Conservation (phyloP, 2,329 filamentous ascomycete genomes). For the Penicillium psychrosexuale region DNA sequence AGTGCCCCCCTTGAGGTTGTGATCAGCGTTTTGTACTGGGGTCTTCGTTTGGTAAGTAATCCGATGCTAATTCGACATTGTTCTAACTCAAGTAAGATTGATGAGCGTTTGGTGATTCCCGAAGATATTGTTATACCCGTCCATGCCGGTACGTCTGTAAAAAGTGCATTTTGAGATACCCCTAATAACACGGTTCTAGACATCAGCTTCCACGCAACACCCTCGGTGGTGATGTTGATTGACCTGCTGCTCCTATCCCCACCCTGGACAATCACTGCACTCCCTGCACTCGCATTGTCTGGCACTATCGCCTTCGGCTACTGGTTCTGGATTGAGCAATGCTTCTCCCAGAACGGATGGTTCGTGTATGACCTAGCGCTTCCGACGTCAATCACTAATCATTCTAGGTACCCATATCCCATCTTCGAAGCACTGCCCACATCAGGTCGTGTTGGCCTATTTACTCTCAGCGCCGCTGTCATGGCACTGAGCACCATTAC, state of each 20-base stretch:
- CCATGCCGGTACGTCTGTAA: slow-evolving; percentile 33
- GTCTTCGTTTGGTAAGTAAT: slow-evolving; percentile 48
- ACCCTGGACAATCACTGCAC: slow-evolving; percentile 56
- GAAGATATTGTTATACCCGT: slow-evolving; percentile 39
- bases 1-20: slow-evolving; percentile 60
- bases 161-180: slow-evolving; percentile 23
- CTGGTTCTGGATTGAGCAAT: slow-evolving; percentile 64
- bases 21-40: slow-evolving; percentile 61
- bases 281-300: slow-evolving; percentile 52
- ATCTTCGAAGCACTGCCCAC: slow-evolving; percentile 69
- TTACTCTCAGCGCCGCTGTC: slow-evolving; percentile 63
- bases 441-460: slow-evolving; percentile 64
- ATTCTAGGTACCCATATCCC: slow-evolving; percentile 75
- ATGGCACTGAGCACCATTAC: slow-evolving; percentile 69
- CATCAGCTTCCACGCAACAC: slow-evolving; percentile 51
- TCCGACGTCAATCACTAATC: slow-evolving; percentile 1
- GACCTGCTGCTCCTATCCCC: slow-evolving; percentile 59
- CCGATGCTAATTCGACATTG: neutral
- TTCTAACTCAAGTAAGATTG: slow-evolving; percentile 32
- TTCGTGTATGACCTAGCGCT: slow-evolving; percentile 37
- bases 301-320: slow-evolving; percentile 55
- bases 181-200: slow-evolving; percentile 28
- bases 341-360: slow-evolving; percentile 58
- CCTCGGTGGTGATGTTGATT: slow-evolving; percentile 52
- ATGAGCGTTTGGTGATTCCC: slow-evolving; percentile 51